Evolutionary conservation across 1,139 yeast genomes (phyloP).

Genomic region (Blastobotrys serpentis): DNA sequence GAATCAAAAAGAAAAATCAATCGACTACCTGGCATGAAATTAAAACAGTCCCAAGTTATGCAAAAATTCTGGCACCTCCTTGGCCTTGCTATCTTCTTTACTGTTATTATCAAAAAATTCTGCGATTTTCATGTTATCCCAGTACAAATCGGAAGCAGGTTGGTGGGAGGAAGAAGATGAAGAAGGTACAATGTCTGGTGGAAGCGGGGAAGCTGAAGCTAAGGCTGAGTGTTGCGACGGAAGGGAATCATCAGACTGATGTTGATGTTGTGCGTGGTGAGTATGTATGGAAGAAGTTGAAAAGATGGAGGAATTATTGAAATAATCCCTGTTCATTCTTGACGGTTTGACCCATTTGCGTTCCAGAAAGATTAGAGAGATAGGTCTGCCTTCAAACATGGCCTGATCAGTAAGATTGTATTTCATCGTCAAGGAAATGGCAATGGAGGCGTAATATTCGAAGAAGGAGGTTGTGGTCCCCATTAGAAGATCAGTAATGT

Average conservation of each 20-base stretch:
- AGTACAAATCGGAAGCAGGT: slow-evolving; percentile 16
- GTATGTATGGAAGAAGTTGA: not conserved
- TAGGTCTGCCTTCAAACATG: slow-evolving; percentile 16
- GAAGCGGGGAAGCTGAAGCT: not conserved
- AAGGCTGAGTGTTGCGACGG: too few relatives aligned
- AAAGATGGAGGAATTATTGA: not conserved
- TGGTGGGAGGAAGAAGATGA: not conserved
- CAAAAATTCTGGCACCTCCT: slow-evolving; percentile 19
- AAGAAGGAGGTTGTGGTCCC: slow-evolving; percentile 16
- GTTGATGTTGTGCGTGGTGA: not conserved
- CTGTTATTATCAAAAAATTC: slow-evolving; percentile 12
- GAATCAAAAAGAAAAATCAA: not conserved
- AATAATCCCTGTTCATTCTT: slow-evolving; percentile 15
- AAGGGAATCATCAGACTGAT: not conserved
- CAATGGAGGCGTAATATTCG: slow-evolving; percentile 18
- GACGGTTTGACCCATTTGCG: not conserved
- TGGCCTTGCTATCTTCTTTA: slow-evolving; percentile 3
- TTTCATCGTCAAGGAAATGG: slow-evolving; percentile 15
- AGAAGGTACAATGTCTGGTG: too few relatives aligned
- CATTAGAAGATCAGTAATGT: slow-evolving; percentile 15
- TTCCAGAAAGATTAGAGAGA: not conserved
- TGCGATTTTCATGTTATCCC: slow-evolving; percentile 18
- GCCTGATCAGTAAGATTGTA: slow-evolving; percentile 3
- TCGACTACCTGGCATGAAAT: not conserved
- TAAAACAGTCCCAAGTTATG: slow-evolving; percentile 19